These are phyloP conservation scores for Diaporthe longicolla DNA, from an alignment of 2,329 filamentous ascomycete genomes.

Conservation along the genomic window DNA sequence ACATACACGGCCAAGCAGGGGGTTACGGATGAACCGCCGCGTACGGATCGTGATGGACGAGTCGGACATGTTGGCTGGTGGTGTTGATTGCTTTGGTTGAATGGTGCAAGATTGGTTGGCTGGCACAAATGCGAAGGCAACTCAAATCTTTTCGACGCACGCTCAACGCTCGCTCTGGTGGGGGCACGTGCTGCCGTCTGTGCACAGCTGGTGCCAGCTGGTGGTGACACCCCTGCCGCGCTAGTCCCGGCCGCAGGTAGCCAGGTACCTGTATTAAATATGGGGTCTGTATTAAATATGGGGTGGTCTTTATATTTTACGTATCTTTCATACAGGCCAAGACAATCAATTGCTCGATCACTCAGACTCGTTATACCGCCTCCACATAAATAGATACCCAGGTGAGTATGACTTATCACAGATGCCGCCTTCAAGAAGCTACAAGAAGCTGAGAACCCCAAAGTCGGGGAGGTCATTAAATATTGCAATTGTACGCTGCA, in stretches of 20 bases:
- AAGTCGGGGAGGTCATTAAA: constrained; percentile 2
- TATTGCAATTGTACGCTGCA: constrained; percentile 20
- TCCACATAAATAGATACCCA: no score
- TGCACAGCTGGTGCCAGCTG: neutral
- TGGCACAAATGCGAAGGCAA: constrained; percentile 25
- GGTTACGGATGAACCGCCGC: constrained; percentile 99
- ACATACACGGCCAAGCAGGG: constrained; percentile 78
- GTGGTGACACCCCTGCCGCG: neutral
- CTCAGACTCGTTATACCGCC: neutral
- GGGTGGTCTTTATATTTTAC: neutral
- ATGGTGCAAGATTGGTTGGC: constrained; percentile 6
- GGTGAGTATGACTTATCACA: neutral
- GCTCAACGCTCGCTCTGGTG: constrained; percentile 19
- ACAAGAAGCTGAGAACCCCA: neutral
- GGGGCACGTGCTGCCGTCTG: constrained; percentile 27
- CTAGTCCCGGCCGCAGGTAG: neutral
- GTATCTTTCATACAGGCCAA: neutral
- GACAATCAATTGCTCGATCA: no score
- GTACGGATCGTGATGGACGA: constrained; percentile 86
- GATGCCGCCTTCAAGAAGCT: neutral
- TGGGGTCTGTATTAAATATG: no score
- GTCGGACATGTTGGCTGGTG: constrained; percentile 79
- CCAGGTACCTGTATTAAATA: neutral
- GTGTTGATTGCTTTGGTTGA: constrained; percentile 33
- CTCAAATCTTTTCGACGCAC: constrained; percentile 33